Evolutionary conservation across 306 rosid species (phyloP).

Genomic region (Inga leiocalycina): DNA sequence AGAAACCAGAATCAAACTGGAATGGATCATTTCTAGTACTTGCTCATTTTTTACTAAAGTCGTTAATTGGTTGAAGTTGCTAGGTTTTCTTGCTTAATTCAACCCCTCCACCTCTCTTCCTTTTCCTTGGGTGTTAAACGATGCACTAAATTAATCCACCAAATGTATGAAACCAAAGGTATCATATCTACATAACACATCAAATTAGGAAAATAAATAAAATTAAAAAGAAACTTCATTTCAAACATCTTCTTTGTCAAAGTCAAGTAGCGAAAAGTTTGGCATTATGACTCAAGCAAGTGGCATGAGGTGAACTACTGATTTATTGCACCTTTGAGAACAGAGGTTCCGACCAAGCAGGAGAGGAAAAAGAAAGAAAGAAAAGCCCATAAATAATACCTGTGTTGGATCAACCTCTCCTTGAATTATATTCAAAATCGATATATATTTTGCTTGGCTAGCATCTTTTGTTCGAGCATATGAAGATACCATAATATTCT

Average conservation of each 20-base stretch:
- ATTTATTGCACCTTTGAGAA: background rate
- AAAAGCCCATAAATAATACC: slow-evolving; percentile 43
- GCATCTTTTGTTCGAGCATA: slow-evolving; percentile 99
- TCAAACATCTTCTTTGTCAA: background rate
- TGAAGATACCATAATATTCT: slow-evolving; percentile 97
- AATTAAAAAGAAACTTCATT: background rate
- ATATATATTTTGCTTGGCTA: slow-evolving; percentile 98
- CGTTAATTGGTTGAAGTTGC: background rate
- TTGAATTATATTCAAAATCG: slow-evolving; percentile 95
- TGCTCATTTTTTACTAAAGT: background rate
- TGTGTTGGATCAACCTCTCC: slow-evolving; percentile 99
- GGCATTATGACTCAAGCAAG: background rate
- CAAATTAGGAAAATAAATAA: background rate
- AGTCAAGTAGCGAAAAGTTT: background rate
- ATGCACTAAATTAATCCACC: background rate
- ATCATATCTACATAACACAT: too few relatives aligned
- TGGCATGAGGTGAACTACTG: slow-evolving; percentile 3
- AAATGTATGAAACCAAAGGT: background rate
- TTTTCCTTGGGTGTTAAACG: background rate
- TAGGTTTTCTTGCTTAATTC: background rate
- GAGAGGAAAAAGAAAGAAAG: background rate
- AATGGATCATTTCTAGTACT: background rate
- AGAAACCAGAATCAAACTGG: background rate
- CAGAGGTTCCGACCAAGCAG: slow-evolving; percentile 10
- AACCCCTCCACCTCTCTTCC: background rate